Evolutionary conservation across 306 rosid species (phyloP).

Genomic region (Trifolium dubium): DNA sequence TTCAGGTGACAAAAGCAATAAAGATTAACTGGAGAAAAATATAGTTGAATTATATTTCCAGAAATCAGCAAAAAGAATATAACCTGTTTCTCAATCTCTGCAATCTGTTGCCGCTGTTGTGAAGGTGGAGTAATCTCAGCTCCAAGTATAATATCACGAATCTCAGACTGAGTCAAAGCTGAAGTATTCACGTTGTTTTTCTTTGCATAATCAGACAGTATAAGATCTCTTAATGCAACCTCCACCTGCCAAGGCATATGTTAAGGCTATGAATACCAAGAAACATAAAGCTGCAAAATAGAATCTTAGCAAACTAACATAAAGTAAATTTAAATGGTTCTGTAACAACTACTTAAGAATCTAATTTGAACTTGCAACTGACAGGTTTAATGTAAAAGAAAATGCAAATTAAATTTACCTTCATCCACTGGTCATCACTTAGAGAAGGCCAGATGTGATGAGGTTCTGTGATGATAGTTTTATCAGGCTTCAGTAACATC

Average conservation of each 20-base stretch:
- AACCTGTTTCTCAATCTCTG: slow-evolving; percentile 99
- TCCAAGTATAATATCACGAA: slow-evolving; percentile 98
- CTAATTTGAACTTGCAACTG: background rate
- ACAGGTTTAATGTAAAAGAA: background rate
- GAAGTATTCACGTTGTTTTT: slow-evolving; percentile 98
- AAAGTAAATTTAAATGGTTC: background rate
- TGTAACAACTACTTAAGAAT: background rate
- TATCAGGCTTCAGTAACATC: slow-evolving; percentile 97
- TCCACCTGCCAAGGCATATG: slow-evolving; percentile 71
- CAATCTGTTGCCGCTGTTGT: slow-evolving; percentile 97
- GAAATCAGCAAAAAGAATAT: slow-evolving; percentile 10
- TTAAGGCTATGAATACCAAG: slow-evolving; percentile 21
- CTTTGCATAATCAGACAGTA: slow-evolving; percentile 97
- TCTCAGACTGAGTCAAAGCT: slow-evolving; percentile 96
- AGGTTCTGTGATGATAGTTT: slow-evolving; percentile 87
- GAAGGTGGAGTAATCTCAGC: slow-evolving; percentile 99
- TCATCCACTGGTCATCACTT: slow-evolving; percentile 98
- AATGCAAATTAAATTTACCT: slow-evolving; percentile 52
- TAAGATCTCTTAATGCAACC: slow-evolving; percentile 98
- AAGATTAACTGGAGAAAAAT: background rate
- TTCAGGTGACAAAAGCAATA: background rate
- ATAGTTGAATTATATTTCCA: background rate
- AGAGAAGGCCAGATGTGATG: slow-evolving; percentile 99
- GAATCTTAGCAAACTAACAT: background rate
- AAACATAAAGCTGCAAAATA: slow-evolving; percentile 15